phyloP scores from a whole-genome alignment of 345 rosid genomes.

The Crucihimalaya himalaica region DNA sequence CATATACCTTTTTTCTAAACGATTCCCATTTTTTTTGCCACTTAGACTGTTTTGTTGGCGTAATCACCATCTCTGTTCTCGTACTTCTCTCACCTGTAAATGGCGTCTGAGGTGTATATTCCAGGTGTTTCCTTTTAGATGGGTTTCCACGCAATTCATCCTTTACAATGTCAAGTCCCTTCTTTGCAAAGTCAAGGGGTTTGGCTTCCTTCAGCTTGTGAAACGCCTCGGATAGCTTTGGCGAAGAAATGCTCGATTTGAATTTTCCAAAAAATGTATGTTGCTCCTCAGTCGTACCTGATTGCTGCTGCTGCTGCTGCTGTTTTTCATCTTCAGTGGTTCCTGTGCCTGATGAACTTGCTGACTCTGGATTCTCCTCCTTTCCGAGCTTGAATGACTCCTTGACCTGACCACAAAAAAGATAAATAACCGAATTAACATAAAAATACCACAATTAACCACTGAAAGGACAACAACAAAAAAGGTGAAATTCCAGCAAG shows the following conservation, averaged over 20 bases:
- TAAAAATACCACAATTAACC: not conserved
- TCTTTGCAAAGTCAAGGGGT: constrained; percentile 75
- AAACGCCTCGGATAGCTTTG: constrained; percentile 62
- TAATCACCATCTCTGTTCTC: constrained; percentile 70
- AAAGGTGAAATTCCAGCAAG: constrained; percentile 13
- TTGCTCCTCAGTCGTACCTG: constrained; percentile 49
- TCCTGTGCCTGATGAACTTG: constrained; percentile 49
- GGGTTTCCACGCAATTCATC: constrained; percentile 77
- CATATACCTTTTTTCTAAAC: constrained; percentile 60
- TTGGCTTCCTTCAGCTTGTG: constrained; percentile 68
- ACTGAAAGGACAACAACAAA: constrained; percentile 18
- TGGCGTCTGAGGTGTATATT: constrained; percentile 64
- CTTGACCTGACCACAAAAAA: constrained; percentile 61
- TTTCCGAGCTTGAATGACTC: constrained; percentile 62
- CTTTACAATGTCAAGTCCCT: constrained; percentile 84
- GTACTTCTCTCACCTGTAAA: constrained; percentile 75
- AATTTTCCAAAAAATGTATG: constrained; percentile 69
- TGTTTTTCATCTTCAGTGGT: constrained; percentile 53
- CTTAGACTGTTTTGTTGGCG: constrained; percentile 61
- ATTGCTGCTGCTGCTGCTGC: constrained; percentile 38
- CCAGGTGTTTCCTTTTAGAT: constrained; percentile 78
- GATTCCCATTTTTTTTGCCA: constrained; percentile 85
- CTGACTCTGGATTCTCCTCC: constrained; percentile 49
- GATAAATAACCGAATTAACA: constrained; percentile 2
- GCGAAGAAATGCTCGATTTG: constrained; percentile 65